Percentiles rank a stretch among this genome's conserved stretches.
phyloP scores from a whole-genome alignment of 192 early-diverging fungal genomes.

The Powellomyces hirtus region DNA sequence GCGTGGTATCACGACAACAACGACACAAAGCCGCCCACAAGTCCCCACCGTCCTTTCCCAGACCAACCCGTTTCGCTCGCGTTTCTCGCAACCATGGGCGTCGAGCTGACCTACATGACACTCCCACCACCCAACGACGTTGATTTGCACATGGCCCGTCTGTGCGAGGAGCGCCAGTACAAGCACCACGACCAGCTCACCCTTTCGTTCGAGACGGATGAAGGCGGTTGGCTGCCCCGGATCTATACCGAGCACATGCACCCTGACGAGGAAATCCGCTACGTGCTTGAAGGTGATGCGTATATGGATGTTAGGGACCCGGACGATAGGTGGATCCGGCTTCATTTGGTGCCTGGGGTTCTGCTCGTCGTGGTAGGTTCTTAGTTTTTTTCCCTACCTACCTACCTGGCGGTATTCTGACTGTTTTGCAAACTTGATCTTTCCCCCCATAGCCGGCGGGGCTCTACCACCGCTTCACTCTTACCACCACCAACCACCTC shows the following conservation, averaged over 20 bases:
- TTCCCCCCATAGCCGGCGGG: too few relatives aligned
- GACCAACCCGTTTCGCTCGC: background rate
- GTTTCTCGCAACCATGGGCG: background rate
- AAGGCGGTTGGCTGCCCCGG: background rate
- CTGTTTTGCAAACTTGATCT: too few relatives aligned
- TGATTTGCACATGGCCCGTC: background rate
- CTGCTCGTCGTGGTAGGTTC: conserved; percentile 80
- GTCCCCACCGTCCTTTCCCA: background rate
- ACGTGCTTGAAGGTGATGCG: conserved; percentile 26
- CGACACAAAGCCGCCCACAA: background rate
- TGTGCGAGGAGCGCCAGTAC: background rate
- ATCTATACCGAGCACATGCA: conserved; percentile 68
- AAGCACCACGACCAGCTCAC: background rate
- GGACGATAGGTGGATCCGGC: conserved; percentile 82
- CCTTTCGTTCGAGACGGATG: background rate
- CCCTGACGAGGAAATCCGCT: conserved; percentile 91
- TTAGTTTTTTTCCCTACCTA: too few relatives aligned
- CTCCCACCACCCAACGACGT: background rate
- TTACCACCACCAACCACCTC: conserved; percentile 82
- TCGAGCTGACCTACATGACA: background rate
- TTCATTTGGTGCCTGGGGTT: conserved; percentile 70
- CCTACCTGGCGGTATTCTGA: too few relatives aligned
- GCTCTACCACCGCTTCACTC: conserved; percentile 94
- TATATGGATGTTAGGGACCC: conserved; percentile 69
- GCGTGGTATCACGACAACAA: background rate